Base-by-base conservation (phyloP, 768 basidiomycete species). In the Lactarius akahatsu region DNA sequence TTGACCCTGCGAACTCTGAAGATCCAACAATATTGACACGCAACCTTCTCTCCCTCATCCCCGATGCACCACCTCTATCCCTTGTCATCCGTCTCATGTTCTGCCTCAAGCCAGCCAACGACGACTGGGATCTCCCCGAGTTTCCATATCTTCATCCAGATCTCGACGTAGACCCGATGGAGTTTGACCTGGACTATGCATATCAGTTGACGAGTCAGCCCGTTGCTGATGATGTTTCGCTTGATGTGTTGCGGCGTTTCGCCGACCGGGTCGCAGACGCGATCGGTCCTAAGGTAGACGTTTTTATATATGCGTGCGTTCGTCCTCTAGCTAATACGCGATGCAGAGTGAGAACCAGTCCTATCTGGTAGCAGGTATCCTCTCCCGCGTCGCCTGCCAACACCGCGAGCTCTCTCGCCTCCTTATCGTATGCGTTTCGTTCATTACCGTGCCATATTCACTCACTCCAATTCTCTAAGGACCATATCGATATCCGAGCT, bases 81-180 rank as follows among this genome's bases (percentile, higher is more conserved):
- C 82, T 91, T 16, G 81, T 89, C 58, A 81, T 89, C 45, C 82
- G 88, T 32, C 78, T 92, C 28, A 88, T 92, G 83, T 89, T 92
- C 71, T 91, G 90, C 73, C 78, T 93, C 57, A 92, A 92, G 72
- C 89, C 89, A 0, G 78, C 84, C 13, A 83, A 86, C 67, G 87
- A 91, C n/a, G 90, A 92, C 64, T 92, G 90, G 90, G 89, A 91
- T 65, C 77, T 84, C 32, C 85, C 85, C 1, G 85, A 85, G 13
- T 92, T 92, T 71, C 90, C 91, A 0, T 83, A 87, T 72, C 73
- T 91, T 28, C 85, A 87, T 69, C 81, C 88, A 1, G 84, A 90
- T 72, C 73, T 92, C 38, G 80, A 80, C 30, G 78, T 77, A n/a
- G 77, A 79, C 18, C 72, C 79, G n/a, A 77, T 80, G 4, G 82